phyloP scores from a whole-genome alignment of 768 basidiomycete genomes.

The Boletus rex-veris region DNA sequence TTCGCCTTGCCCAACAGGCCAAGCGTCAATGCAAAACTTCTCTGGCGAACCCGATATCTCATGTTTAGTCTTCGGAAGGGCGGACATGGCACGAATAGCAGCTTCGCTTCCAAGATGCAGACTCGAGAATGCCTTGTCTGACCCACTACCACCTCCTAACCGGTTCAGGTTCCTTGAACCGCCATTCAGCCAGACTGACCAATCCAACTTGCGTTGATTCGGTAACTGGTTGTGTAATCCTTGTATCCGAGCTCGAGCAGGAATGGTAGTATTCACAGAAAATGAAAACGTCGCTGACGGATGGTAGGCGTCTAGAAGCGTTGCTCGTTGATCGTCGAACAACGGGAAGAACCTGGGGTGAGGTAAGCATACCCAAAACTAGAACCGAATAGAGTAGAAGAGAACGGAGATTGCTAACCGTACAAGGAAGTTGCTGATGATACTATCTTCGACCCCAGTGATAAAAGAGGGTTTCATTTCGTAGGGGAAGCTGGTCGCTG shows the following conservation, averaged over 20 bases:
- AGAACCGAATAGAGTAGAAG: not conserved
- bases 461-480: slow-evolving; percentile 73
- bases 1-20: slow-evolving; percentile 66
- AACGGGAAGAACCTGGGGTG: slow-evolving; percentile 70
- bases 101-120: slow-evolving; percentile 71
- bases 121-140: slow-evolving; percentile 60
- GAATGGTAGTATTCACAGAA: slow-evolving; percentile 80
- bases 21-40: slow-evolving; percentile 86
- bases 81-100: slow-evolving; percentile 54
- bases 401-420: slow-evolving; percentile 45
- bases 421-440: slow-evolving; percentile 76
- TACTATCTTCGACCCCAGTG: slow-evolving; percentile 62
- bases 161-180: slow-evolving; percentile 78
- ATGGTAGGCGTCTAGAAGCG: slow-evolving; percentile 72
- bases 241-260: slow-evolving; percentile 69
- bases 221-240: slow-evolving; percentile 69
- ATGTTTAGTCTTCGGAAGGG: slow-evolving; percentile 77
- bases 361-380: slow-evolving; percentile 7
- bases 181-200: slow-evolving; percentile 63
- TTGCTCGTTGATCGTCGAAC: slow-evolving; percentile 73
- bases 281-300: slow-evolving; percentile 89
- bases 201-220: slow-evolving; percentile 79
- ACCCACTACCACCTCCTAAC: slow-evolving; percentile 55
- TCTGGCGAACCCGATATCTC: slow-evolving; percentile 74
- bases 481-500: slow-evolving; percentile 72